A percentile compares a stretch with the other conserved stretches of the same genome.
Evolutionary conservation across 2,329 filamentous ascomycete species (phyloP).

Genomic region (Botrytis cinerea): DNA sequence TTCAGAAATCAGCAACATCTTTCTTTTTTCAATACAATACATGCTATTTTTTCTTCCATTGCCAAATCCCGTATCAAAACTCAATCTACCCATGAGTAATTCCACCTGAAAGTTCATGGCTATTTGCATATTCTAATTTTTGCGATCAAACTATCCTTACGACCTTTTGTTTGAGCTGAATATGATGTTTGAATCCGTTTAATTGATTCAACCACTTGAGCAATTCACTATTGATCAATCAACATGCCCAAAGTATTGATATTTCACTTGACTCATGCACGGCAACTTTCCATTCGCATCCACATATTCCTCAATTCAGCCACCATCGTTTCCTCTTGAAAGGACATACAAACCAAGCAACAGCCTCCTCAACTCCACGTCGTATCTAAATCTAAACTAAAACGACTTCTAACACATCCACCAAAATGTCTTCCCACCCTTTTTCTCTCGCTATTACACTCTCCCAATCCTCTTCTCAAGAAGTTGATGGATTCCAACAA

Average conservation of each 20-base stretch:
- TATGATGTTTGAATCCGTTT: not conserved
- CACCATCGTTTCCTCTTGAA: not conserved
- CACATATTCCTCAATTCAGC: not conserved
- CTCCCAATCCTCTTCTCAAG: not conserved
- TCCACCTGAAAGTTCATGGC: constrained; percentile 13
- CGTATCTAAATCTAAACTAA: not conserved
- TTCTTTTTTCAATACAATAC: too few relatives aligned
- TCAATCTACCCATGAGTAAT: not conserved
- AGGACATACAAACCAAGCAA: not conserved
- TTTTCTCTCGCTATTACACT: not conserved
- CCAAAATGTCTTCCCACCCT: not conserved
- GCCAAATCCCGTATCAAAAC: not conserved
- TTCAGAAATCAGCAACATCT: not conserved
- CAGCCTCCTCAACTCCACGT: not conserved
- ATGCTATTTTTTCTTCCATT: not conserved
- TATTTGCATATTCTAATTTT: not conserved
- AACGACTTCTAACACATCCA: not conserved
- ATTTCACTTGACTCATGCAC: not conserved
- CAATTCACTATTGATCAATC: not conserved
- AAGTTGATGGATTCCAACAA: not conserved
- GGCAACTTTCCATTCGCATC: not conserved
- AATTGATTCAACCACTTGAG: not conserved
- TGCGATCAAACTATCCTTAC: not conserved
- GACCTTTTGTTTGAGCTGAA: not conserved
- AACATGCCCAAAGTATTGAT: not conserved